These are phyloP conservation scores for Pisolithus thermaeus DNA, from an alignment of 1,284 basidiomycete species.

Conservation along the genomic window DNA sequence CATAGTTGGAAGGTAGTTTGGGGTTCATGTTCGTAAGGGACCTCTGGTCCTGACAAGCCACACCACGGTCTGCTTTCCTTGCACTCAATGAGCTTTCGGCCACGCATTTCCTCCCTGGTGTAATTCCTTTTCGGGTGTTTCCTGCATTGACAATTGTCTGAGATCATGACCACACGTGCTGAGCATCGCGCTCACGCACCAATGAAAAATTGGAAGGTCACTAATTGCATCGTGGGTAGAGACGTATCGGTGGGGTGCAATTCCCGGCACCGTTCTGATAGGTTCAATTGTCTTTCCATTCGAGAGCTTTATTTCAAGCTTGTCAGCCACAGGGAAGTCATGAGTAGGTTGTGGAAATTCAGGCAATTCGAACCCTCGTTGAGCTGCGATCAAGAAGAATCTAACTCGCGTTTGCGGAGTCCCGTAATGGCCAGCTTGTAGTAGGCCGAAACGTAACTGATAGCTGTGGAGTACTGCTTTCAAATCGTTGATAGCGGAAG, in stretches of 20 bases:
- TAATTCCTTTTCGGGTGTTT: slow-evolving; percentile 14
- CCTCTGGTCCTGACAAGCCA: slow-evolving; percentile 29
- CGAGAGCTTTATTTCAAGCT: slow-evolving; percentile 45
- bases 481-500: neutral
- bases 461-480: slow-evolving; percentile 42
- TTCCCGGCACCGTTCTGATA: slow-evolving; percentile 41
- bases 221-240: slow-evolving; percentile 63
- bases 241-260: slow-evolving; percentile 47
- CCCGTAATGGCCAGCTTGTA: slow-evolving; percentile 71
- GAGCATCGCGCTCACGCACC: slow-evolving; percentile 36
- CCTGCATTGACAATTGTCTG: slow-evolving; percentile 15
- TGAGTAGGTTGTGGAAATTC: slow-evolving; percentile 67
- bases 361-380: slow-evolving; percentile 47
- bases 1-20: slow-evolving; percentile 45
- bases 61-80: slow-evolving; percentile 33
- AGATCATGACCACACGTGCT: neutral
- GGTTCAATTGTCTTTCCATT: slow-evolving; percentile 36
- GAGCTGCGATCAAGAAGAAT: slow-evolving; percentile 66
- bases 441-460: slow-evolving; percentile 54
- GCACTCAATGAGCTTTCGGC: slow-evolving; percentile 31
- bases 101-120: slow-evolving; percentile 11
- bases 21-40: slow-evolving; percentile 41
- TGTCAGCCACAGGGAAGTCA: slow-evolving; percentile 42
- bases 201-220: slow-evolving; percentile 64
- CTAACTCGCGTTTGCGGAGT: slow-evolving; percentile 63